Conservation (phyloP, 108 stramenopile genomes). For the Skeletonema costatum region DNA sequence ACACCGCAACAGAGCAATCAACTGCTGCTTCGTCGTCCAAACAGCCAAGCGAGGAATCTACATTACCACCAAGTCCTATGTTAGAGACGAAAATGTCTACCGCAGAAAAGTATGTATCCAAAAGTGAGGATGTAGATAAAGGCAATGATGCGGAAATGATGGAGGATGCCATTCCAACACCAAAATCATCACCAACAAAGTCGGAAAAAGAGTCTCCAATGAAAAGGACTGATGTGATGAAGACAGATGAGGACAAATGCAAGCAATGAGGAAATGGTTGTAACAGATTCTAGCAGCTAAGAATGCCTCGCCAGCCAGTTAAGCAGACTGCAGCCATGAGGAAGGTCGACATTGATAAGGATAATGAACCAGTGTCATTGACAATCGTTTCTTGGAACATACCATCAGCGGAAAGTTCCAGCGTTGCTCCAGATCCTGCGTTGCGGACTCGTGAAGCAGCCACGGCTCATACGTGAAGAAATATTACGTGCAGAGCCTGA, state of each 20-base stretch:
- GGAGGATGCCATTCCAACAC: neutral
- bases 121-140: neutral
- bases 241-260: neutral
- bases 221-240: neutral
- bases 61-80: too few relatives aligned
- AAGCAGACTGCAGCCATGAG: neutral
- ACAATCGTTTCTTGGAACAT: conserved; percentile 30
- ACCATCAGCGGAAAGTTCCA: conserved; percentile 17
- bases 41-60: too few relatives aligned
- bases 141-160: neutral
- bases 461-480: conserved; percentile 20
- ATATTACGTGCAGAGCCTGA: conserved; percentile 3
- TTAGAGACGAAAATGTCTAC: neutral
- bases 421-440: conserved; percentile 2
- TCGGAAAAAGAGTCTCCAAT: neutral
- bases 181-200: neutral
- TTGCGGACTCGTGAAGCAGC: conserved; percentile 2
- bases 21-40: too few relatives aligned
- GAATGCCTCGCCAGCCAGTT: neutral
- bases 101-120: too few relatives aligned
- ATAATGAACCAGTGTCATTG: neutral
- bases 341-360: neutral
- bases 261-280: neutral
- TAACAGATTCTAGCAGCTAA: neutral
- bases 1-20: too few relatives aligned